Base-by-base conservation (phyloP, 768 basidiomycete genomes). In the Psilocybe subaeruginosa region DNA sequence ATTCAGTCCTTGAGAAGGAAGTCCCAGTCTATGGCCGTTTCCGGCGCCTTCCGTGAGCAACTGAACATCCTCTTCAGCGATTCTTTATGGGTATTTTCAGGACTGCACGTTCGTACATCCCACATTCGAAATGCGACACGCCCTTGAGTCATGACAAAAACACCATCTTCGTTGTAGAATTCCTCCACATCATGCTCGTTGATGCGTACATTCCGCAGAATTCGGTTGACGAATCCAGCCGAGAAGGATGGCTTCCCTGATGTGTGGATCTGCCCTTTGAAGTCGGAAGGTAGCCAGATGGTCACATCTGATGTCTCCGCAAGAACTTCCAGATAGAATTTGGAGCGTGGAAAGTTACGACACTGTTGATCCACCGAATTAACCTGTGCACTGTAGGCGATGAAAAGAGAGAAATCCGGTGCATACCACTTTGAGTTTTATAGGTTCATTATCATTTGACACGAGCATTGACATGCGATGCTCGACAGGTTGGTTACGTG, bases 201-300 rank as follows among this genome's bases (percentile, higher is more conserved):
- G 30, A 86, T 64, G 41, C 77, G 77, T 46, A 80, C 81, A 60
- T 86, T 84, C 45, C 69, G 74, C 70, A 85, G 74, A 58, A 93
- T 86, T 61, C 84, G 83, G 72, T 92, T 91, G 54, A 84, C 73
- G 74, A 93, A 92, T 45, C 90, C 90, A 8, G 89, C 80, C 19
- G 91, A 93, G 72, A 86, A 88, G 7, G 78, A 71, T 4, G 81
- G 76, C 62, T 77, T 82, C 50, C 83, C 82, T 12, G 80, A 73
- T 66, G 83, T 74, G 66, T 80, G 82, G 41, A 93, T 89, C 39
- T 77, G 82, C 23, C 91, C 91, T 58, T 78, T 83, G 75, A 92
- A 92, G 68, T 93, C 90, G 37, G 90, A 91, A 12, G 91, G 91
- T 17, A 93, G 78, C 85, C 87, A 92, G 60, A 92, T 73, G 4